These are phyloP conservation scores for Chalaropsis thielavioides DNA, from an alignment of 2,329 filamentous ascomycete species.

Conservation along the genomic window DNA sequence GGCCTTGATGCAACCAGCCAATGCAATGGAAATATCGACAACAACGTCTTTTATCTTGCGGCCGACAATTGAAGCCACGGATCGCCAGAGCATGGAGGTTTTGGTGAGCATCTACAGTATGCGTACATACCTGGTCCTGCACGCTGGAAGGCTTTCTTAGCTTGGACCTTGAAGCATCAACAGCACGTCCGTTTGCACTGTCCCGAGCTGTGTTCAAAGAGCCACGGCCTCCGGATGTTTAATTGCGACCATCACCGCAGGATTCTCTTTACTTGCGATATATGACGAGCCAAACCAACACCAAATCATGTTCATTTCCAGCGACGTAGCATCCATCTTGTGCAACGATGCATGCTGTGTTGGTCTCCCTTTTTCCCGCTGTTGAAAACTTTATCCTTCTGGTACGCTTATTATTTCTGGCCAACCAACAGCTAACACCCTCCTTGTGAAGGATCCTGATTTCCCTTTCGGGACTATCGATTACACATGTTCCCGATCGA, in stretches of 20 bases:
- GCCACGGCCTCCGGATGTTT: not conserved
- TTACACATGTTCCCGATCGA: too few species aligned
- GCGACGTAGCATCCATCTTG: not conserved
- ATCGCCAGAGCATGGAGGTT: too few species aligned
- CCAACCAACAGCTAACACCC: not conserved
- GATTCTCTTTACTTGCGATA: not conserved
- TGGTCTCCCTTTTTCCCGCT: not conserved
- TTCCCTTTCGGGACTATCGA: too few species aligned
- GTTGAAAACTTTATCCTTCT: not conserved
- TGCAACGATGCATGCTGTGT: not conserved
- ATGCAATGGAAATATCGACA: too few species aligned
- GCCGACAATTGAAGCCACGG: too few species aligned
- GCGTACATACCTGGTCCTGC: too few species aligned
- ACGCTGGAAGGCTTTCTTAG: not conserved
- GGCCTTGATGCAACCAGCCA: too few species aligned
- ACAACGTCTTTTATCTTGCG: too few species aligned
- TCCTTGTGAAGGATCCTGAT: too few species aligned
- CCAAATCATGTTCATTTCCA: not conserved
- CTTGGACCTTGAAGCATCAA: not conserved
- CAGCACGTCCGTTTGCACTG: too few species aligned
- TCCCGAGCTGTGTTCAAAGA: too few species aligned
- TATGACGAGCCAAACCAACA: not conserved
- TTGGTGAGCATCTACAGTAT: too few species aligned
- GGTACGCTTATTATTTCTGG: not conserved
- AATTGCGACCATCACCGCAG: not conserved